Percentiles rank a stretch among this genome's conserved stretches.
These are phyloP conservation scores for Aquilaria sinensis DNA, from an alignment of 345 rosid genomes.

Conservation along the genomic window DNA sequence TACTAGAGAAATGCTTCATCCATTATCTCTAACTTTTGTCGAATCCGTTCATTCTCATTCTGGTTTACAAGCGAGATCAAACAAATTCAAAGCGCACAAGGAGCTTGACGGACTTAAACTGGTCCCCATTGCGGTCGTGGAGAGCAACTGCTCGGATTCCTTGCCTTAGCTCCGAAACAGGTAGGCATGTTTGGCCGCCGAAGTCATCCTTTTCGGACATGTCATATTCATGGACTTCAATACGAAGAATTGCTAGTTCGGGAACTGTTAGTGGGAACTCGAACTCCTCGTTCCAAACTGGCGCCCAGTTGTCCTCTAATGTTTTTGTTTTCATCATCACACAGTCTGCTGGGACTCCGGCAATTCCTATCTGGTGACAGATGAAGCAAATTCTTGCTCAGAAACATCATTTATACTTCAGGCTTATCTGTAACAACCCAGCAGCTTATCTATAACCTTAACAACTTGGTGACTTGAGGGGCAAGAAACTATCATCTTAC, in stretches of 20 bases:
- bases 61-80: slow-evolving; percentile 7
- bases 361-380: slow-evolving; percentile 65
- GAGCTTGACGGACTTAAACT: slow-evolving; percentile 66
- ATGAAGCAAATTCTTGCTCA: slow-evolving; percentile 1
- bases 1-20: no score
- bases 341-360: slow-evolving; percentile 74
- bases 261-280: slow-evolving; percentile 88
- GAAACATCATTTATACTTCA: not conserved
- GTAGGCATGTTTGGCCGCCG: slow-evolving; percentile 87
- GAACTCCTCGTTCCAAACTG: slow-evolving; percentile 73
- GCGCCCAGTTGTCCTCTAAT: slow-evolving; percentile 75
- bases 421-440: not conserved
- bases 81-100: slow-evolving; percentile 66
- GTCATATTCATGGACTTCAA: slow-evolving; percentile 64
- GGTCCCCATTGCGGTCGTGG: slow-evolving; percentile 39
- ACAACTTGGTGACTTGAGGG: no score
- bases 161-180: slow-evolving; percentile 55
- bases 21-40: no score
- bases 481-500: slow-evolving; percentile 29
- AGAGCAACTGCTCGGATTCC: slow-evolving; percentile 78
- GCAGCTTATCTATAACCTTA: no score
- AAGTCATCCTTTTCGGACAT: slow-evolving; percentile 58
- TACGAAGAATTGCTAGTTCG: slow-evolving; percentile 66
- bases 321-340: slow-evolving; percentile 69
- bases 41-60: no score